Conservation (phyloP, 257 asterid genomes). For the Echium plantagineum region DNA sequence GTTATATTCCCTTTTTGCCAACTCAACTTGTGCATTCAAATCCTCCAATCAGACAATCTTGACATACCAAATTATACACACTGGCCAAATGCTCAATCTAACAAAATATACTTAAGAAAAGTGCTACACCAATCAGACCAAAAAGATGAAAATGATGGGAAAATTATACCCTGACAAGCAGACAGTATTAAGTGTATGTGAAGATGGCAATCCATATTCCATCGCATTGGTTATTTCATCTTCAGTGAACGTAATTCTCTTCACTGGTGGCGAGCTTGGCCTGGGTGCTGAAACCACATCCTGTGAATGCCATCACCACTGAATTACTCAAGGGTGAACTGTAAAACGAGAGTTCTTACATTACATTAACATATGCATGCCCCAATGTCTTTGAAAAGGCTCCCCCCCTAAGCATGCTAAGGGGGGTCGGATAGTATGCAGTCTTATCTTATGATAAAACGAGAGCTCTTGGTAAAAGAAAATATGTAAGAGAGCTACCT, state of each 20-base stretch:
- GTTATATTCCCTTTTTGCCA: neutral
- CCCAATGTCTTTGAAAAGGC: too few relatives aligned
- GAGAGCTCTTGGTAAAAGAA: too few relatives aligned
- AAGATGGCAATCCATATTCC: slow-evolving; percentile 92
- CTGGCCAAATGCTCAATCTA: neutral
- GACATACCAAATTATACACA: too few relatives aligned
- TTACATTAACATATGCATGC: too few relatives aligned
- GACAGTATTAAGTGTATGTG: slow-evolving; percentile 89
- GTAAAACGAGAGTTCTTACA: neutral
- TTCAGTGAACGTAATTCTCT: slow-evolving; percentile 68
- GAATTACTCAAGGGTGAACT: neutral
- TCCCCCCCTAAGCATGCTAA: too few relatives aligned
- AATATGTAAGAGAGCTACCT: slow-evolving; percentile 18
- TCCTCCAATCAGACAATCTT: neutral
- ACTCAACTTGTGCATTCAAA: neutral
- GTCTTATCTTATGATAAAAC: too few relatives aligned
- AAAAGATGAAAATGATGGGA: neutral
- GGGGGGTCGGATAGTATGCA: too few relatives aligned
- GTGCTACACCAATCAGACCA: neutral
- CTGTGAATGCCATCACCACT: slow-evolving; percentile 19
- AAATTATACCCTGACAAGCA: slow-evolving; percentile 78
- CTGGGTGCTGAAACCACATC: slow-evolving; percentile 89
- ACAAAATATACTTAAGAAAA: neutral
- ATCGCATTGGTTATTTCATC: slow-evolving; percentile 86
- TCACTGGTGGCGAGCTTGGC: slow-evolving; percentile 64